phyloP scores from a whole-genome alignment of 192 early-diverging fungal genomes.

The Podila epicladia region DNA sequence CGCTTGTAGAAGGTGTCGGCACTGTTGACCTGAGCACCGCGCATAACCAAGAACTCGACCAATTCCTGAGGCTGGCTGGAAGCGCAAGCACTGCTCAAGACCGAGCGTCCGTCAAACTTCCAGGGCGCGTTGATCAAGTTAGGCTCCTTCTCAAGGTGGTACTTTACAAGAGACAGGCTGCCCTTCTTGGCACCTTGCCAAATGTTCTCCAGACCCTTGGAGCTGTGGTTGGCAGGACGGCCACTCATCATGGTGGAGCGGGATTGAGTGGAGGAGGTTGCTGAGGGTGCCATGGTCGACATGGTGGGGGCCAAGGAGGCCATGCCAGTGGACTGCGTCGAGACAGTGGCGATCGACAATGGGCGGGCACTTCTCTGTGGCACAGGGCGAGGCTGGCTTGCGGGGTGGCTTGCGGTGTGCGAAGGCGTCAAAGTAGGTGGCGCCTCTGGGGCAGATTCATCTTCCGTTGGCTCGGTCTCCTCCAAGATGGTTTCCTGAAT shows the following conservation, averaged over 20 bases:
- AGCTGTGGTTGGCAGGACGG: neutral
- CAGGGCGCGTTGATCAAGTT: constrained; percentile 34
- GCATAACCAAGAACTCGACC: constrained; percentile 45
- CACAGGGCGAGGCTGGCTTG: neutral
- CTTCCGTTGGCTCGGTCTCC: constrained; percentile 1
- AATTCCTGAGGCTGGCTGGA: constrained; percentile 40
- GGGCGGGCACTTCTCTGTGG: constrained; percentile 18
- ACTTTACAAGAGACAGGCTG: constrained; percentile 21
- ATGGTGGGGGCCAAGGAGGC: constrained; percentile 31
- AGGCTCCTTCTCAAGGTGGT: constrained; percentile 43
- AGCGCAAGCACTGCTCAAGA: constrained; percentile 44
- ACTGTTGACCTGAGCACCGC: constrained; percentile 30
- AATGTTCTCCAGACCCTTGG: constrained; percentile 32
- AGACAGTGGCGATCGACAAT: constrained; percentile 26
- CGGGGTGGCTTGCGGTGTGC: neutral
- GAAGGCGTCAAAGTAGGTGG: neutral
- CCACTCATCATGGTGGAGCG: constrained; percentile 5
- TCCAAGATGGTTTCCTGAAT: constrained; percentile 17
- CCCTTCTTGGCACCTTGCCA: constrained; percentile 50
- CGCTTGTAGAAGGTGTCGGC: constrained; percentile 34
- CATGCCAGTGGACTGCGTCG: constrained; percentile 46
- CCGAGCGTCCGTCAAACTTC: constrained; percentile 49
- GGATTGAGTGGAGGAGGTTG: constrained; percentile 22
- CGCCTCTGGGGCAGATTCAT: neutral
- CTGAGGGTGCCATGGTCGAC: constrained; percentile 40